A percentile compares a stretch with the other conserved stretches of the same genome.
Evolutionary conservation across 352 stramenopile species (phyloP).

Genomic region (Phytopythium cucurbitacearum): DNA sequence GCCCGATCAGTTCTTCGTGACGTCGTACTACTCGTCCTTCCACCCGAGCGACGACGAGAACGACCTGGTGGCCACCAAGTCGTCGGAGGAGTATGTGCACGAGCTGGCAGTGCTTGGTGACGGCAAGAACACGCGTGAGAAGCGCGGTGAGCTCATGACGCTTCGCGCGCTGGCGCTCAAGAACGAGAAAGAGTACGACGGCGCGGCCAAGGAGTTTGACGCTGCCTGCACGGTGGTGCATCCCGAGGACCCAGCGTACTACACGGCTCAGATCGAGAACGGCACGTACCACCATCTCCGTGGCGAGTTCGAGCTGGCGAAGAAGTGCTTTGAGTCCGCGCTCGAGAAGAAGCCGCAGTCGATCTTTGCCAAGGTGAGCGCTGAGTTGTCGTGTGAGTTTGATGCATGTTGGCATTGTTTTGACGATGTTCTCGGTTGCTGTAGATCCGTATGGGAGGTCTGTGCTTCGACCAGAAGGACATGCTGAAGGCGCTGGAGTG

Average conservation of each 20-base stretch:
- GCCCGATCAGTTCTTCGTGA: slow-evolving; percentile 80
- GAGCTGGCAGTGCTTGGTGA: slow-evolving; percentile 39
- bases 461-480: slow-evolving; percentile 83
- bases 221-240: slow-evolving; percentile 43
- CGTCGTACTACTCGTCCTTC: slow-evolving; percentile 86
- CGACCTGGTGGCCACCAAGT: slow-evolving; percentile 52
- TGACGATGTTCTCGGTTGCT: neutral
- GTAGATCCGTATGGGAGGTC: slow-evolving; percentile 69
- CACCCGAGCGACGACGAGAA: slow-evolving; percentile 75
- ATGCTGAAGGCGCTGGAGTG: slow-evolving; percentile 62
- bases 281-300: slow-evolving; percentile 75
- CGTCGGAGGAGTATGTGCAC: slow-evolving; percentile 46
- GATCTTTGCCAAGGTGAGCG: slow-evolving; percentile 55
- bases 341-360: slow-evolving; percentile 61
- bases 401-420: neutral
- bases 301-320: slow-evolving; percentile 64
- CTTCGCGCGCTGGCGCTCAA: slow-evolving; percentile 64
- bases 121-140: slow-evolving; percentile 17
- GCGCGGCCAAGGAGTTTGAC: slow-evolving; percentile 54
- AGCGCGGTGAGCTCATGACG: slow-evolving; percentile 51
- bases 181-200: slow-evolving; percentile 63
- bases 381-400: slow-evolving; percentile 1
- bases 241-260: slow-evolving; percentile 48
- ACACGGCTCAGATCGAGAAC: slow-evolving; percentile 74
- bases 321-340: slow-evolving; percentile 63